Percentiles rank a stretch among this genome's conserved stretches.
Evolutionary conservation across 169 alveolate genomes (phyloP).

Genomic region (Cryptosporidium ubiquitum): DNA sequence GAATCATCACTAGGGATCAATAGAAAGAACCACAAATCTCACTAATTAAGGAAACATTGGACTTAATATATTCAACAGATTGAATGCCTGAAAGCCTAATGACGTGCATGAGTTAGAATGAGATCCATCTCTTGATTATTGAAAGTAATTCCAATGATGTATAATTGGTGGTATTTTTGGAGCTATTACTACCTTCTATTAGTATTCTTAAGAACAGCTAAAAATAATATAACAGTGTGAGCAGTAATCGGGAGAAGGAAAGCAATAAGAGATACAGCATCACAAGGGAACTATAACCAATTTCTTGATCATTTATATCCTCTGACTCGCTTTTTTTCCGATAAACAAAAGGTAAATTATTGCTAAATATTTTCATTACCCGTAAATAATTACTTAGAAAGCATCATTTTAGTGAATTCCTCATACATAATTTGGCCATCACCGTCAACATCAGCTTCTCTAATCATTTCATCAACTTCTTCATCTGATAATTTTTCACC

Average conservation of each 20-base stretch:
- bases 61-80: neutral
- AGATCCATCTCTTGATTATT: neutral
- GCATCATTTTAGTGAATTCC: conserved; percentile 98
- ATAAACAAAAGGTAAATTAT: neutral
- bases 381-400: conserved; percentile 87
- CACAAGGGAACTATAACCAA: neutral
- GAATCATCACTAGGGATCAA: neutral
- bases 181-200: neutral
- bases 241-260: neutral
- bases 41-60: neutral
- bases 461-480: conserved; percentile 99
- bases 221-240: neutral
- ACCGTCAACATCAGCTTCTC: conserved; percentile 99
- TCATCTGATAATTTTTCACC: conserved; percentile 99
- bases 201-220: neutral
- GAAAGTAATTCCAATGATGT: neutral
- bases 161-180: neutral
- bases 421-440: conserved; percentile 99
- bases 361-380: neutral
- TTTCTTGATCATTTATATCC: neutral
- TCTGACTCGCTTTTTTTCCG: neutral
- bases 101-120: neutral
- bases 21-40: neutral
- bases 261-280: neutral
- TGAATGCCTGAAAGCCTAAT: neutral